Percentiles rank a stretch among this genome's conserved stretches.
Conservation (phyloP, 2,329 filamentous ascomycete genomes). For the Monilinia vaccinii-corymbosi region DNA sequence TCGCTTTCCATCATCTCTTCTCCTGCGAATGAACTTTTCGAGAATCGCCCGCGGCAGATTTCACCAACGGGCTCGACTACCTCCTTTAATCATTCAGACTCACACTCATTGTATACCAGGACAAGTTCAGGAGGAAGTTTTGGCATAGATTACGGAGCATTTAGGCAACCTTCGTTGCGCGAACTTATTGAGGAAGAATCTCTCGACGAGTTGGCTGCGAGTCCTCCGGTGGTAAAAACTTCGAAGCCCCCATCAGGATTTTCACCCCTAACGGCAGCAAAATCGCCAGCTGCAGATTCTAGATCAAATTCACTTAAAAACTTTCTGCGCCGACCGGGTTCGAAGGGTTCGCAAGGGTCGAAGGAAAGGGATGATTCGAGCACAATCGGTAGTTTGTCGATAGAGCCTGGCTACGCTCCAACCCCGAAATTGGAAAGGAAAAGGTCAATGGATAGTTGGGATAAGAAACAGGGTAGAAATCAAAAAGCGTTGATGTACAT, state of each 20-base stretch:
- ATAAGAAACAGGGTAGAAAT: slow-evolving; percentile 43
- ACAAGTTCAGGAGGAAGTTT: slow-evolving; percentile 38
- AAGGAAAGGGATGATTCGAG: slow-evolving; percentile 45
- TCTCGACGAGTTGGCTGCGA: slow-evolving; percentile 51
- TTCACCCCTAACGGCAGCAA: slow-evolving; percentile 59
- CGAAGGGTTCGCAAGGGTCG: slow-evolving; percentile 46
- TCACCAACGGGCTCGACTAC: slow-evolving; percentile 32
- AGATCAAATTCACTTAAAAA: slow-evolving; percentile 42
- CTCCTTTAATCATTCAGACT: slow-evolving; percentile 17
- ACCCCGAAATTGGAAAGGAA: slow-evolving; percentile 43
- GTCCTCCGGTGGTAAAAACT: slow-evolving; percentile 68
- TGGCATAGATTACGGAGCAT: slow-evolving; percentile 66
- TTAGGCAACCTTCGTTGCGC: slow-evolving; percentile 42
- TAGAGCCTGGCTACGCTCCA: slow-evolving; percentile 45
- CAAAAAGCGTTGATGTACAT: slow-evolving; percentile 60
- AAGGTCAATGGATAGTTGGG: slow-evolving; percentile 54
- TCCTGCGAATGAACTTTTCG: slow-evolving; percentile 61
- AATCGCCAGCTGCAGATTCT: slow-evolving; percentile 34
- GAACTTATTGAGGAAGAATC: slow-evolving; percentile 41
- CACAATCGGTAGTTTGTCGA: slow-evolving; percentile 55
- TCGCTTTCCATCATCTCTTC: slow-evolving; percentile 59
- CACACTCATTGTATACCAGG: slow-evolving; percentile 12
- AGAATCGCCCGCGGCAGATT: slow-evolving; percentile 34
- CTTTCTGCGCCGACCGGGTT: slow-evolving; percentile 54
- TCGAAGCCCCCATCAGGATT: slow-evolving; percentile 72